A percentile compares a stretch with the other conserved stretches of the same genome.
Conservation (phyloP, 2,329 filamentous ascomycete species). For the Exophiala sp. region DNA sequence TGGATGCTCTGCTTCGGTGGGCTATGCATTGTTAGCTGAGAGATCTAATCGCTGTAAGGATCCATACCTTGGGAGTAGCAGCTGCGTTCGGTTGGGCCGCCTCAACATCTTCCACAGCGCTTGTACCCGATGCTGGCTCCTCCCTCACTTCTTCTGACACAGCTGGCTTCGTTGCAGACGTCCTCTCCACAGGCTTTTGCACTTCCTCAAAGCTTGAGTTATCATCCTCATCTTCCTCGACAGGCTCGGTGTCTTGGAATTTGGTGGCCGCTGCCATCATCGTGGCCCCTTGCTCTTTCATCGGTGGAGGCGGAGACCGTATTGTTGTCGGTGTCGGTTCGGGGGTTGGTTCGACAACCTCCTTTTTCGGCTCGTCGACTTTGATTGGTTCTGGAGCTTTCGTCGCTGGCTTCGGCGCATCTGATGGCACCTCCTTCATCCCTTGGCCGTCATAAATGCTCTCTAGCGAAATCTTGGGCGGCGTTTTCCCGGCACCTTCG, state of each 20-base stretch:
- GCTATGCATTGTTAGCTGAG: conserved; percentile 7
- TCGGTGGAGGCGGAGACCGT: conserved; percentile 59
- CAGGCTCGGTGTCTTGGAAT: conserved; percentile 70
- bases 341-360: conserved; percentile 30
- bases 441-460: conserved; percentile 82
- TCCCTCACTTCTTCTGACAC: conserved; percentile 16
- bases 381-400: conserved; percentile 43
- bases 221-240: conserved; percentile 62
- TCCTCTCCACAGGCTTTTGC: conserved; percentile 62
- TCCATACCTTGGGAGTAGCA: conserved; percentile 11
- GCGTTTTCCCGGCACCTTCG: conserved; percentile 74
- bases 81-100: conserved; percentile 6
- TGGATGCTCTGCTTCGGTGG: conserved; percentile 7
- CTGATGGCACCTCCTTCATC: conserved; percentile 70
- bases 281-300: conserved; percentile 82
- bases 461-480: conserved; percentile 90
- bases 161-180: conserved; percentile 20
- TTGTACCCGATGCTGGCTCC: conserved; percentile 12
- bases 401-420: conserved; percentile 48
- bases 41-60: not conserved
- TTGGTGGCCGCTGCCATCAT: conserved; percentile 82
- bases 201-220: conserved; percentile 85
- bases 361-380: conserved; percentile 48
- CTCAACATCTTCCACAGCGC: conserved; percentile 17
- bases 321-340: conserved; percentile 35